These are phyloP conservation scores for Metarhizium guizhouense DNA, from an alignment of 2,329 filamentous ascomycete genomes.

Conservation along the genomic window DNA sequence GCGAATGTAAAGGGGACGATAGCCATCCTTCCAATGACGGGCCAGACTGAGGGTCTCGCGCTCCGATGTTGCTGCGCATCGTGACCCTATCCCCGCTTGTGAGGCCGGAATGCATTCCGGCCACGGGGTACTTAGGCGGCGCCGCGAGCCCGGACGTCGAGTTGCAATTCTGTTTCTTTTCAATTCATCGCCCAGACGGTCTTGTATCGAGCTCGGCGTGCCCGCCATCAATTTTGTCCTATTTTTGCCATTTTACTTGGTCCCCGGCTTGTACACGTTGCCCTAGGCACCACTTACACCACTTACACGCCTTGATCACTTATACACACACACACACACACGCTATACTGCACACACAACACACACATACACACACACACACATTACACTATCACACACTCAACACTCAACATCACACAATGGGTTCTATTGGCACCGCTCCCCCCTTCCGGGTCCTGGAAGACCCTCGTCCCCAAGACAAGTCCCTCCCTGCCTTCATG, in stretches of 20 bases:
- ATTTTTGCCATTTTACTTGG: background rate
- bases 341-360: too few species aligned
- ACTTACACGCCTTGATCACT: background rate
- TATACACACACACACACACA: background rate
- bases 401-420: conserved; percentile 15
- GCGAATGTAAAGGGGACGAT: background rate
- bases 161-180: background rate
- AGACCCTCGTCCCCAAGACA: conserved; percentile 54
- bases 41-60: conserved; percentile 9
- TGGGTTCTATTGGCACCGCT: conserved; percentile 30
- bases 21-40: conserved; percentile 9
- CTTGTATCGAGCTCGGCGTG: background rate
- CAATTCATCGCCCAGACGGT: background rate
- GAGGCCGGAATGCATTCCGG: conserved; percentile 40
- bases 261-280: background rate
- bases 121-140: conserved; percentile 38
- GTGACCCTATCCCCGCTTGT: conserved; percentile 17
- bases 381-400: background rate
- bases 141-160: conserved; percentile 14
- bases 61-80: conserved; percentile 12
- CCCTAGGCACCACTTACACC: conserved; percentile 1
- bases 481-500: conserved; percentile 64
- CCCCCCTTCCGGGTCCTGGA: conserved; percentile 50
- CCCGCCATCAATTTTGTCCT: background rate
- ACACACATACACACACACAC: background rate